Conservation (phyloP, 306 rosid species). For the Medicago arabica region DNA sequence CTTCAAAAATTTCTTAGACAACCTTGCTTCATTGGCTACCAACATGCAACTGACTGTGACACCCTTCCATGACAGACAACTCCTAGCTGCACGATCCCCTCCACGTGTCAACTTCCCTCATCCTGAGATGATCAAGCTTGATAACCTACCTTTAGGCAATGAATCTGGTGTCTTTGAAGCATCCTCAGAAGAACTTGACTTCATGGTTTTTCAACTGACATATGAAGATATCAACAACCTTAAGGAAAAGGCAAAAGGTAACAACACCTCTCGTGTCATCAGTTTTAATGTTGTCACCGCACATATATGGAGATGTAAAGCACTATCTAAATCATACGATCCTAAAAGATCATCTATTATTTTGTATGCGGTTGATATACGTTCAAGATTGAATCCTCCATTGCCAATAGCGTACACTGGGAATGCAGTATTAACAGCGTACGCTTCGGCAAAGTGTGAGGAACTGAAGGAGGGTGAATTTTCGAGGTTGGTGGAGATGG, state of each 20-base stretch:
- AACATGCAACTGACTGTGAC: slow-evolving; percentile 51
- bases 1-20: slow-evolving; percentile 69
- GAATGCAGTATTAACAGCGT: slow-evolving; percentile 61
- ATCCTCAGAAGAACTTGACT: slow-evolving; percentile 57
- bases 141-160: not conserved
- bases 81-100: slow-evolving; percentile 77
- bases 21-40: slow-evolving; percentile 66
- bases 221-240: slow-evolving; percentile 46
- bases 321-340: slow-evolving; percentile 47
- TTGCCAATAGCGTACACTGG: slow-evolving; percentile 50
- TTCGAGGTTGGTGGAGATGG: slow-evolving; percentile 61
- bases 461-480: slow-evolving; percentile 51
- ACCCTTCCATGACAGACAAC: slow-evolving; percentile 62
- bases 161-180: slow-evolving; percentile 55
- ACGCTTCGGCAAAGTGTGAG: slow-evolving; percentile 49
- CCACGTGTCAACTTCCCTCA: slow-evolving; percentile 75
- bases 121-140: slow-evolving; percentile 60
- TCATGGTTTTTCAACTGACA: slow-evolving; percentile 56
- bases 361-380: slow-evolving; percentile 67
- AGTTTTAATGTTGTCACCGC: slow-evolving; percentile 69
- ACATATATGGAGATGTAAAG: slow-evolving; percentile 74
- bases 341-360: slow-evolving; percentile 53
- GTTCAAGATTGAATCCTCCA: slow-evolving; percentile 58
- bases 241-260: slow-evolving; percentile 57
- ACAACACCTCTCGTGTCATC: not conserved